Conservation (phyloP, 148 eudicot species). For the Cornus controversa region DNA sequence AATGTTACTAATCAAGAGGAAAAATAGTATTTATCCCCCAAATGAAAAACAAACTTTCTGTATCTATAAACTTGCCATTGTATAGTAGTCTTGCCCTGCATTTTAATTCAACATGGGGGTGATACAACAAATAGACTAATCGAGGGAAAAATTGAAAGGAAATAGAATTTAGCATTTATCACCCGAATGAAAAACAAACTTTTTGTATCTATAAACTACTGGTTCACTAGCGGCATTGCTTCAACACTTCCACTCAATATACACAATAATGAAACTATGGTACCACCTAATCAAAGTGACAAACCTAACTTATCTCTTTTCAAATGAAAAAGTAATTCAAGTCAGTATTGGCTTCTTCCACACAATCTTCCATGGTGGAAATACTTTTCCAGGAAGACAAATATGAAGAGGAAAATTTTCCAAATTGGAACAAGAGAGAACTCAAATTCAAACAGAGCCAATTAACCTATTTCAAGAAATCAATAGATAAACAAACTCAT, state of each 20-base stretch:
- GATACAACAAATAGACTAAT: no score
- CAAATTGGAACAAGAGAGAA: not conserved
- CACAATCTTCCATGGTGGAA: not conserved
- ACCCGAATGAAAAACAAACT: not conserved
- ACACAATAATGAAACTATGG: not conserved
- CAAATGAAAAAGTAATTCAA: not conserved
- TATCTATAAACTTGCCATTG: no score
- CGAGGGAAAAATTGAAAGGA: no score
- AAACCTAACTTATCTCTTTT: not conserved
- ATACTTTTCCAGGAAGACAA: no score
- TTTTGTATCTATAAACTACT: not conserved
- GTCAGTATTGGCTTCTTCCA: not conserved
- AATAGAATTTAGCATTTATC: no score
- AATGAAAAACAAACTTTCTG: no score
- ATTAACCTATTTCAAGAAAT: not conserved
- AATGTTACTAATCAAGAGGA: no score
- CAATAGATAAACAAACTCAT: not conserved
- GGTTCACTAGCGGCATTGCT: not conserved
- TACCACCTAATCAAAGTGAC: not conserved
- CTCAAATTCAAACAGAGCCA: not conserved
- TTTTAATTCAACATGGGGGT: no score
- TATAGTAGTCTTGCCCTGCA: no score
- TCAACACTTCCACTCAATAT: not conserved
- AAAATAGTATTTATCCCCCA: no score
- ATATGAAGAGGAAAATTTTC: no score